Conservation (phyloP, 108 stramenopile species). For the Schizochytrium sp. region DNA sequence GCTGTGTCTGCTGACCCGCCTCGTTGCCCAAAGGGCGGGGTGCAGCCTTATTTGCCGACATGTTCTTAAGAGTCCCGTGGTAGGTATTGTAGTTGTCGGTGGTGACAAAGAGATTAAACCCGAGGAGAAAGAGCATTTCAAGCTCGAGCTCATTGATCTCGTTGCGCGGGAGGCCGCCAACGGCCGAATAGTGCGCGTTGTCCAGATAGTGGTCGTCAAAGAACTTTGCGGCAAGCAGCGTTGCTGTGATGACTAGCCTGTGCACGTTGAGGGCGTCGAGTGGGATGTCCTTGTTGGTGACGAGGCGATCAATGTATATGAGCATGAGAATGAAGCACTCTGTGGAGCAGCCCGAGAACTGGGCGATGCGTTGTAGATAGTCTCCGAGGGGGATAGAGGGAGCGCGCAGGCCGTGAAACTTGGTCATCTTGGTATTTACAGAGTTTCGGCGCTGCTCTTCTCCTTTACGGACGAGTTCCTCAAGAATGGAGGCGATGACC, state of each 20-base stretch:
- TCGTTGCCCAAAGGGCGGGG: constrained; percentile 8
- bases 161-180: constrained; percentile 26
- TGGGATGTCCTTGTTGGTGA: constrained; percentile 80
- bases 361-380: constrained; percentile 89
- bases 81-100: constrained; percentile 41
- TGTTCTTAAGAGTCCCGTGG: constrained; percentile 21
- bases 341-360: constrained; percentile 87
- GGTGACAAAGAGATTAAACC: constrained; percentile 82
- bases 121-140: constrained; percentile 85
- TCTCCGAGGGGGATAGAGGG: constrained; percentile 77
- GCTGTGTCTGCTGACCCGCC: constrained; percentile 13
- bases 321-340: constrained; percentile 93
- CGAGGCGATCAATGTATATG: constrained; percentile 94
- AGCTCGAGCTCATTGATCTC: constrained; percentile 85
- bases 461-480: background rate
- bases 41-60: background rate
- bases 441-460: background rate
- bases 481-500: constrained; percentile 9
- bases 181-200: constrained; percentile 84
- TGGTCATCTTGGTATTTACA: constrained; percentile 52
- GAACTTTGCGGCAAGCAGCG: constrained; percentile 89
- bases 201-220: constrained; percentile 99
- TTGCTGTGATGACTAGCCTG: constrained; percentile 76
- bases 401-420: constrained; percentile 86
- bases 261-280: constrained; percentile 92